These are phyloP conservation scores for Paramecium primaurelia DNA, from an alignment of 73 alveolate species.

Conservation along the genomic window DNA sequence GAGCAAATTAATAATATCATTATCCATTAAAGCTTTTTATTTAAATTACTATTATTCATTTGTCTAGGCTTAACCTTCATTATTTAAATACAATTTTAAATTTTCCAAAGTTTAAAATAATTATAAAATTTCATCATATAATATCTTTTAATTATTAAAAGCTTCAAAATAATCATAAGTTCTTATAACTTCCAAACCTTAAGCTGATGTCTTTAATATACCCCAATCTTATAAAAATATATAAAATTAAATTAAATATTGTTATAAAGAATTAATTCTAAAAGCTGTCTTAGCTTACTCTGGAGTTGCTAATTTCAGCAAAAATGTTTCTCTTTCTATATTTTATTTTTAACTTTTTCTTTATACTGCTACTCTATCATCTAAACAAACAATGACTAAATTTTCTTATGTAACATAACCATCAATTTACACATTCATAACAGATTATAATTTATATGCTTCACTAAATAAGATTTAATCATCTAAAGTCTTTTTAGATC, in stretches of 20 bases:
- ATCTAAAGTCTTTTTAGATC: not conserved
- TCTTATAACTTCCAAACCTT: not conserved
- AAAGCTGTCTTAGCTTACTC: not conserved
- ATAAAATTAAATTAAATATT: not conserved
- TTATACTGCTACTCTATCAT: not conserved
- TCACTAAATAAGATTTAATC: not conserved
- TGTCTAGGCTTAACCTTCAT: not conserved
- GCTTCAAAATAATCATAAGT: not conserved
- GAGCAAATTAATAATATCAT: not conserved
- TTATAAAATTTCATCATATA: not conserved
- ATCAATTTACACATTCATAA: not conserved
- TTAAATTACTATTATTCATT: not conserved
- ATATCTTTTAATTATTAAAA: not conserved
- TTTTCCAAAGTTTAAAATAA: constrained; percentile 16
- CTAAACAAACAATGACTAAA: not conserved
- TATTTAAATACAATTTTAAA: not conserved
- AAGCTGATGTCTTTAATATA: not conserved
- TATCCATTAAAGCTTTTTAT: not conserved
- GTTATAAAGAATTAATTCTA: constrained; percentile 32
- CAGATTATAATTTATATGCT: constrained; percentile 14
- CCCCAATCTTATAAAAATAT: constrained; percentile 37
- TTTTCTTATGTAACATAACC: not conserved
- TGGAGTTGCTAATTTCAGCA: not conserved
- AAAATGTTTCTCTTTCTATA: not conserved
- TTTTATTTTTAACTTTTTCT: not conserved